Conservation (phyloP, 169 alveolate genomes). For the Cytauxzoon felis region DNA sequence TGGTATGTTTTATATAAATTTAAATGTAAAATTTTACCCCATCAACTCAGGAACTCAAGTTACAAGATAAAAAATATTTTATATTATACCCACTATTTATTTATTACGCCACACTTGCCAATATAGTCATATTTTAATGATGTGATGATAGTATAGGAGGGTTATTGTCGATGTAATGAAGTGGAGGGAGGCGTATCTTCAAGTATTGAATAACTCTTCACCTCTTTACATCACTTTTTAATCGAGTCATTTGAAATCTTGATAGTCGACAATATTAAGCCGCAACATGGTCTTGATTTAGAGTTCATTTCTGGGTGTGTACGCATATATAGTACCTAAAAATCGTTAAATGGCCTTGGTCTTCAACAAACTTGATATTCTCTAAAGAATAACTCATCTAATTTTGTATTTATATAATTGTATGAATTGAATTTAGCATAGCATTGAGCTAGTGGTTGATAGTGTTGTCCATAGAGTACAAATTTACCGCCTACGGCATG, state of each 20-base stretch:
- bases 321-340: slow-evolving; percentile 37
- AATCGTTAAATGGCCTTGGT: background rate
- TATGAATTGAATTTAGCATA: slow-evolving; percentile 33
- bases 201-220: background rate
- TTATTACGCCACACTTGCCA: slow-evolving; percentile 41
- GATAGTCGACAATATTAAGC: slow-evolving; percentile 51
- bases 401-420: slow-evolving; percentile 42
- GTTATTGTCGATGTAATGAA: background rate
- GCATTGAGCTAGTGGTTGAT: slow-evolving; percentile 45
- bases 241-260: slow-evolving; percentile 22
- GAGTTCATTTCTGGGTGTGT: slow-evolving; percentile 54
- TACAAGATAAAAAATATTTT: slow-evolving; percentile 19
- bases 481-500: slow-evolving; percentile 36
- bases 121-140: slow-evolving; percentile 14
- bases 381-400: slow-evolving; percentile 48
- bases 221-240: background rate
- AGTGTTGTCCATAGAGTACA: slow-evolving; percentile 54
- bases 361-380: slow-evolving; percentile 38
- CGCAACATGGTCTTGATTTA: slow-evolving; percentile 48
- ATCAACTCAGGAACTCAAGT: slow-evolving; percentile 17
- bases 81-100: slow-evolving; percentile 36
- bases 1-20: slow-evolving; percentile 9
- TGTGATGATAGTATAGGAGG: background rate
- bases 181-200: background rate
- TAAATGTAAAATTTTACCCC: background rate